A percentile compares a stretch with the other conserved stretches of the same genome.
Conservation (phyloP, 2,329 filamentous ascomycete species). For the Aspergillus alliaceus region DNA sequence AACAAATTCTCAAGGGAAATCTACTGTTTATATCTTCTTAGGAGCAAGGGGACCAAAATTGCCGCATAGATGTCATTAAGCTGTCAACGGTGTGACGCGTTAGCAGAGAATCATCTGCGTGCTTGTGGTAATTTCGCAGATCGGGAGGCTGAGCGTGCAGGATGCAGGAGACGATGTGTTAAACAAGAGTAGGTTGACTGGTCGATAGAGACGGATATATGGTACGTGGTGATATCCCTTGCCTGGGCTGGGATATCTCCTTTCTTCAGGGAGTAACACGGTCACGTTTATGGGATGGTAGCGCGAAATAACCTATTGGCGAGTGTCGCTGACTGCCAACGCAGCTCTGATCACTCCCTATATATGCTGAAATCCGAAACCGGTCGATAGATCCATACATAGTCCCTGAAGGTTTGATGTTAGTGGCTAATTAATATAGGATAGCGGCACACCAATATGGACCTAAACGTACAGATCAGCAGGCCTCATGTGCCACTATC, state of each 20-base stretch:
- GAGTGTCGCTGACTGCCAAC: not conserved
- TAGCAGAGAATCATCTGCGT: conserved; percentile 13
- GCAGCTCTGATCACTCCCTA: not conserved
- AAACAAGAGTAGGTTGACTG: not conserved
- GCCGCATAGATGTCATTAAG: conserved; percentile 7
- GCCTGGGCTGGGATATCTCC: not conserved
- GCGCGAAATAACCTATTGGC: not conserved
- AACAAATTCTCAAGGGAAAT: not conserved
- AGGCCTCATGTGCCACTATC: conserved; percentile 1
- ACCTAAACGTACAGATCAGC: not conserved
- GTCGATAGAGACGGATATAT: not conserved
- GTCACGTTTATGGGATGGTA: not conserved
- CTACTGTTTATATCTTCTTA: conserved; percentile 1
- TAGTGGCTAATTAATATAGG: conserved; percentile 1
- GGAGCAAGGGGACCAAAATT: conserved; percentile 15
- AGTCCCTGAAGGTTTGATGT: not conserved
- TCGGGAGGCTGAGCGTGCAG: conserved; percentile 18
- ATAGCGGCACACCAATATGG: not conserved
- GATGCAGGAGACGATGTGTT: conserved; percentile 11
- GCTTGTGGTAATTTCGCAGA: conserved; percentile 13
- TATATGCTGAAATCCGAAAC: not conserved
- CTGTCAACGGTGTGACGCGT: conserved; percentile 25
- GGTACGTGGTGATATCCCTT: not conserved
- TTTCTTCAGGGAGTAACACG: not conserved
- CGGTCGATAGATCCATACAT: not conserved